These are phyloP conservation scores for Mortierella sp. DNA, from an alignment of 371 early-diverging fungal species.

Conservation along the genomic window DNA sequence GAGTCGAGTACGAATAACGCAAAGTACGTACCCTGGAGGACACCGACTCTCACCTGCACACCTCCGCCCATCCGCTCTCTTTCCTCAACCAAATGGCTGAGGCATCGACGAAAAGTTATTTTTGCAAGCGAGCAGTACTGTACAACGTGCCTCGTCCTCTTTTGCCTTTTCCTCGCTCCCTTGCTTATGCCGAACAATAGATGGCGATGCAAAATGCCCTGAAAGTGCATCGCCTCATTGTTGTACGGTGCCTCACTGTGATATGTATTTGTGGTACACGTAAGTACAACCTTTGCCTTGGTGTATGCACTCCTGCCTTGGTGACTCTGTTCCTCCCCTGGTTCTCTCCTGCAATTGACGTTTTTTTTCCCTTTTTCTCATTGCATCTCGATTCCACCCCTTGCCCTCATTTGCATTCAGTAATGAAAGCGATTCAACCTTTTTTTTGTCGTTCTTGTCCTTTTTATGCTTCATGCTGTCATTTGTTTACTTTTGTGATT, in stretches of 20 bases:
- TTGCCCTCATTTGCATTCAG: background rate
- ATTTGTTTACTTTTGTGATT: background rate
- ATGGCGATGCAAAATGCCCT: conserved; percentile 11
- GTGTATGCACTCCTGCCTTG: conserved; percentile 6
- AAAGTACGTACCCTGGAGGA: no score
- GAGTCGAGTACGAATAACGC: no score
- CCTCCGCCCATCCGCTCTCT: background rate
- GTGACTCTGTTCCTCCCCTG: background rate
- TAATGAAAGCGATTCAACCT: background rate
- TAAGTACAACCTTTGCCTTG: background rate
- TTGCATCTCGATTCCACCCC: background rate
- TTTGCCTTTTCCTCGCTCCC: background rate
- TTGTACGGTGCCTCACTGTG: background rate
- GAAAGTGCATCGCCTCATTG: background rate
- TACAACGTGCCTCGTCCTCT: background rate
- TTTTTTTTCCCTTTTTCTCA: background rate
- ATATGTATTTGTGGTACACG: background rate
- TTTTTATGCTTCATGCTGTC: background rate
- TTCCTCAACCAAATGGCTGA: background rate
- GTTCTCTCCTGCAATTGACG: background rate
- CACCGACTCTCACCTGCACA: no score
- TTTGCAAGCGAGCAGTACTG: background rate
- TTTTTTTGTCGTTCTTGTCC: background rate
- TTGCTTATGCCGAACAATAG: background rate
- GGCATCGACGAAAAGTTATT: conserved; percentile 3